Percentiles rank a stretch among this genome's conserved stretches.
These are phyloP conservation scores for Sisymbrium altissimum DNA, from an alignment of 345 rosid species.

Conservation along the genomic window DNA sequence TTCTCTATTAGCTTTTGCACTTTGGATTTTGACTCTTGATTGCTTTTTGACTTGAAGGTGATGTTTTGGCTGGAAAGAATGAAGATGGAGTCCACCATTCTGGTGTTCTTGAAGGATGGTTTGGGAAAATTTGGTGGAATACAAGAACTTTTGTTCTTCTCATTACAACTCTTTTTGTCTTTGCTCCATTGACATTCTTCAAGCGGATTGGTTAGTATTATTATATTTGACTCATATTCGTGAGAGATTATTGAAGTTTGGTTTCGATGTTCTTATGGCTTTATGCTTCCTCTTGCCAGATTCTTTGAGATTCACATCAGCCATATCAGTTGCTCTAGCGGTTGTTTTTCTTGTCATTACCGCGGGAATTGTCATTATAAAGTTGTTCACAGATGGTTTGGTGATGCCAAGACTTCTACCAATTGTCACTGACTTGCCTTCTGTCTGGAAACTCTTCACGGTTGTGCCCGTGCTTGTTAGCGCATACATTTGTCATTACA, in stretches of 20 bases:
- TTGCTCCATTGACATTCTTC: slow-evolving; percentile 79
- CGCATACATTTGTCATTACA: slow-evolving; percentile 85
- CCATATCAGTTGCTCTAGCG: slow-evolving; percentile 77
- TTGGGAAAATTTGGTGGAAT: slow-evolving; percentile 81
- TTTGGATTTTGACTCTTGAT: not conserved
- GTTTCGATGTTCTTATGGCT: not conserved
- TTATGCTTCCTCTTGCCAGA: slow-evolving; percentile 41
- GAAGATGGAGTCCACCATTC: slow-evolving; percentile 74
- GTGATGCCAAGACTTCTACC: slow-evolving; percentile 85
- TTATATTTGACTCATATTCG: not conserved
- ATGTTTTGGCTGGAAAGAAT: slow-evolving; percentile 81
- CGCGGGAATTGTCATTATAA: slow-evolving; percentile 62
- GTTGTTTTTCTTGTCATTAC: slow-evolving; percentile 74
- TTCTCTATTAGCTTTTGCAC: not conserved
- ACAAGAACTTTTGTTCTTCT: slow-evolving; percentile 63
- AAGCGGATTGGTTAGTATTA: slow-evolving; percentile 68
- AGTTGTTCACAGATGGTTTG: slow-evolving; percentile 56
- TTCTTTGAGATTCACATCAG: slow-evolving; percentile 90
- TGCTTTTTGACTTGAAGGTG: slow-evolving; percentile 38
- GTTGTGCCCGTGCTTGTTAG: slow-evolving; percentile 87
- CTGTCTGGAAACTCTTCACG: slow-evolving; percentile 81
- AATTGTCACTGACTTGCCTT: slow-evolving; percentile 56
- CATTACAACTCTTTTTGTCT: slow-evolving; percentile 56
- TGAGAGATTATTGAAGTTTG: not conserved
- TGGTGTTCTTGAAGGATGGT: slow-evolving; percentile 90